These are phyloP conservation scores for Aspergillus quadricinctus DNA, from an alignment of 2,329 filamentous ascomycete species.

Conservation along the genomic window DNA sequence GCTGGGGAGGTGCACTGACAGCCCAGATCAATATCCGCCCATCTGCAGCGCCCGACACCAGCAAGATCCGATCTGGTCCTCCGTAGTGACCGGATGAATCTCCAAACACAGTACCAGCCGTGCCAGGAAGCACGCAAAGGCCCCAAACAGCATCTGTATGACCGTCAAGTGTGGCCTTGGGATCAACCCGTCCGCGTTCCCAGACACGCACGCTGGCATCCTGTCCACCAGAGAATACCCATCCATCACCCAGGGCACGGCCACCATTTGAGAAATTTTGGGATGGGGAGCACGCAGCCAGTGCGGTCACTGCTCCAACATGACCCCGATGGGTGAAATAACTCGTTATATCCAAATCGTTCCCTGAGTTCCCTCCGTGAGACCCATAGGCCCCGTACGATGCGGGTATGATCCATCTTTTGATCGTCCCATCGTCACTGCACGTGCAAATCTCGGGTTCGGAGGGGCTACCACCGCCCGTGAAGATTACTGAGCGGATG, in stretches of 20 bases:
- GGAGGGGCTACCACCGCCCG: constrained; percentile 87
- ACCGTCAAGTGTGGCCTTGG: constrained; percentile 88
- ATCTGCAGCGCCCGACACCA: constrained; percentile 90
- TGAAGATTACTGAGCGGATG: constrained; percentile 92
- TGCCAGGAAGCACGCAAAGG: constrained; percentile 84
- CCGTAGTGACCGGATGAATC: constrained; percentile 67
- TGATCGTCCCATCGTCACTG: constrained; percentile 92
- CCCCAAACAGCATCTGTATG: constrained; percentile 97
- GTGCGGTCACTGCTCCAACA: constrained; percentile 78
- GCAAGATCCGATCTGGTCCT: constrained; percentile 75
- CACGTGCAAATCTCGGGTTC: constrained; percentile 97
- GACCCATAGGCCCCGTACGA: constrained; percentile 62
- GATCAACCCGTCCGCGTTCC: constrained; percentile 90
- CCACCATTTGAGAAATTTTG: constrained; percentile 87
- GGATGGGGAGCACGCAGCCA: constrained; percentile 82
- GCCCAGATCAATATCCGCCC: constrained; percentile 92
- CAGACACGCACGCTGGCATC: constrained; percentile 91
- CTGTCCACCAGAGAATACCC: constrained; percentile 97
- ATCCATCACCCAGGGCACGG: constrained; percentile 83
- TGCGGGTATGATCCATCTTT: constrained; percentile 89
- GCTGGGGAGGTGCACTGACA: constrained; percentile 81
- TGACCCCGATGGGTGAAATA: constrained; percentile 96
- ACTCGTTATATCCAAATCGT: constrained; percentile 84
- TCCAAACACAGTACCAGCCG: constrained; percentile 75
- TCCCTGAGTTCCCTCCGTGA: constrained; percentile 54